Evolutionary conservation across 345 rosid genomes (phyloP).

Genomic region (Corymbia maculata): DNA sequence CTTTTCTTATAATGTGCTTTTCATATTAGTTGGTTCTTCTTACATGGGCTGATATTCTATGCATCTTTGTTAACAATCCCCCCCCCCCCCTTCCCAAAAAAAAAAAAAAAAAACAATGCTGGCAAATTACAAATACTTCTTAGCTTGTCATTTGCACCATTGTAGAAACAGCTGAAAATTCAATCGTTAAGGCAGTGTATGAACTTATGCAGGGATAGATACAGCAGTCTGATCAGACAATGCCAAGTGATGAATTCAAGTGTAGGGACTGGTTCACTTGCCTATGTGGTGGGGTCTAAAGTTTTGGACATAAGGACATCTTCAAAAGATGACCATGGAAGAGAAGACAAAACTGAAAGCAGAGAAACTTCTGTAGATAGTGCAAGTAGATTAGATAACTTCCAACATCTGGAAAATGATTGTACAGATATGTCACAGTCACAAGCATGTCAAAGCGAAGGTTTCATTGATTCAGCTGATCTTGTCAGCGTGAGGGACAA

Average conservation of each 20-base stretch:
- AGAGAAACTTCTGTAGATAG: slow-evolving; percentile 25
- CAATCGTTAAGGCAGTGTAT: not conserved
- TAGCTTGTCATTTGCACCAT: not conserved
- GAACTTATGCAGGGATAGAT: slow-evolving; percentile 51
- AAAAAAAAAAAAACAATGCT: not conserved
- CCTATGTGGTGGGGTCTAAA: slow-evolving; percentile 84
- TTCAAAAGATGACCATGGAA: slow-evolving; percentile 47
- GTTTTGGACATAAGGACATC: slow-evolving; percentile 88
- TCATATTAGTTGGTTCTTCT: not conserved
- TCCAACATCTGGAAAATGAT: slow-evolving; percentile 33
- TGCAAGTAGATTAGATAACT: slow-evolving; percentile 29
- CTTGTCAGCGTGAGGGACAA: slow-evolving; percentile 46
- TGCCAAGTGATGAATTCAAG: slow-evolving; percentile 88
- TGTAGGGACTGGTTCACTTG: slow-evolving; percentile 89
- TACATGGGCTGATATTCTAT: not conserved
- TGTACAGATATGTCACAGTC: slow-evolving; percentile 37
- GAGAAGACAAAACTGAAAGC: slow-evolving; percentile 33
- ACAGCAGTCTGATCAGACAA: slow-evolving; percentile 55
- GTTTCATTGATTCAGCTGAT: slow-evolving; percentile 52
- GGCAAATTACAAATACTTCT: not conserved
- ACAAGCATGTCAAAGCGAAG: slow-evolving; percentile 31
- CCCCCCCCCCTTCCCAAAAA: not conserved
- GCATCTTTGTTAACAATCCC: not conserved
- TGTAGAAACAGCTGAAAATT: not conserved
- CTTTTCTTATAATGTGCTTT: not conserved